Conservation (phyloP, 2,329 filamentous ascomycete genomes). For the Tolypocladium pustulatum region DNA sequence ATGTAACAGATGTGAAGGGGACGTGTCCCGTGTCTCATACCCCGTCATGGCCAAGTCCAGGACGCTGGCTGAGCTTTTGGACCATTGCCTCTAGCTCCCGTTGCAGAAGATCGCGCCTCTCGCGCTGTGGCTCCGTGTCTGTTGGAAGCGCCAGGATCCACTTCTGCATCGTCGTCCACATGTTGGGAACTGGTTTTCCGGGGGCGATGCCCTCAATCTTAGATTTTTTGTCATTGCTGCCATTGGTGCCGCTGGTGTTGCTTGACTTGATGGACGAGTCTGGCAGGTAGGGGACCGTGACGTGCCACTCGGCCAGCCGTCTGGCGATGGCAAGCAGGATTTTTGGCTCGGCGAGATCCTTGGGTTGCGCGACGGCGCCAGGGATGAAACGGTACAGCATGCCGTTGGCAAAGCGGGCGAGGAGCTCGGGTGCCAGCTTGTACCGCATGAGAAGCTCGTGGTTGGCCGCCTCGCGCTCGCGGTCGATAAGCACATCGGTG, state of each 20-base stretch:
- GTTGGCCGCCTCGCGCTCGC: slow-evolving; percentile 68
- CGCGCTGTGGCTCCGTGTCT: slow-evolving; percentile 56
- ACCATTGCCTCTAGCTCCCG: slow-evolving; percentile 63
- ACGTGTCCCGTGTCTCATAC: slow-evolving; percentile 35
- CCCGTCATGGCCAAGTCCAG: slow-evolving; percentile 64
- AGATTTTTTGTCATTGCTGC: slow-evolving; percentile 22
- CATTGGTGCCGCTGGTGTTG: slow-evolving; percentile 19
- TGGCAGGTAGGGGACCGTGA: slow-evolving; percentile 49
- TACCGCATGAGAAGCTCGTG: slow-evolving; percentile 81
- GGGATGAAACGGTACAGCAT: slow-evolving; percentile 88
- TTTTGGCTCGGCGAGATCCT: slow-evolving; percentile 64
- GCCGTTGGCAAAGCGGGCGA: slow-evolving; percentile 91
- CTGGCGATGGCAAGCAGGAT: slow-evolving; percentile 78
- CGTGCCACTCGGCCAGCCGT: slow-evolving; percentile 89
- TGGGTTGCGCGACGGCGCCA: slow-evolving; percentile 68
- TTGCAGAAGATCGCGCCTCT: slow-evolving; percentile 59
- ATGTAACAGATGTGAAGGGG: neutral
- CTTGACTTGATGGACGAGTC: slow-evolving; percentile 11
- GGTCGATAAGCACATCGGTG: slow-evolving; percentile 91
- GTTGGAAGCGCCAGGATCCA: slow-evolving; percentile 84
- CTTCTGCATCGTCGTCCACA: slow-evolving; percentile 93
- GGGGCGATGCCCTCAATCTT: slow-evolving; percentile 44
- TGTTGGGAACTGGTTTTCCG: slow-evolving; percentile 66
- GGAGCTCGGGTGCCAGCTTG: slow-evolving; percentile 72
- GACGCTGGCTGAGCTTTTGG: slow-evolving; percentile 60